Evolutionary conservation across 225 moss, liverwort and hornwort genomes (phyloP).

Genomic region (Ulota crispa): DNA sequence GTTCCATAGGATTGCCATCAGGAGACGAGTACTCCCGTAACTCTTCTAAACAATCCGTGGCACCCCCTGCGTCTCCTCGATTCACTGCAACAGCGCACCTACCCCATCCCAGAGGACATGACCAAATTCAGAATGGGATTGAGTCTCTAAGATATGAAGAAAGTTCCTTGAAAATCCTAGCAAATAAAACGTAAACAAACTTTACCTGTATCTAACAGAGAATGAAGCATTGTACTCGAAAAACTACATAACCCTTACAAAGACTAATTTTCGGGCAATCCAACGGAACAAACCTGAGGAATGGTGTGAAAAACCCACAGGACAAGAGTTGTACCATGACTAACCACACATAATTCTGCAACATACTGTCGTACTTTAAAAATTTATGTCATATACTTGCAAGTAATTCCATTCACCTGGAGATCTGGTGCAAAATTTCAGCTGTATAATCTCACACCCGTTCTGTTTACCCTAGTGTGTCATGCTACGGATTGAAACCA

Average conservation of each 20-base stretch:
- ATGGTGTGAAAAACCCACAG: background rate
- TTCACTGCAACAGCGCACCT: slow-evolving; percentile 41
- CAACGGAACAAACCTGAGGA: background rate
- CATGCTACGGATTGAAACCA: background rate
- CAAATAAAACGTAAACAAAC: background rate
- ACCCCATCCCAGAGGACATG: slow-evolving; percentile 19
- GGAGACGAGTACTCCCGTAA: slow-evolving; percentile 48
- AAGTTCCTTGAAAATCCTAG: background rate
- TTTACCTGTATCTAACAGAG: background rate
- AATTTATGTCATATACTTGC: background rate
- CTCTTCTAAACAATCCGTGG: slow-evolving; percentile 35
- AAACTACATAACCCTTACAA: background rate
- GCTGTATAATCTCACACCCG: background rate
- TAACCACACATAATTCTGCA: background rate
- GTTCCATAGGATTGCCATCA: slow-evolving; percentile 51
- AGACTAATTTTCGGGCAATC: background rate
- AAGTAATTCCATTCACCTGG: background rate
- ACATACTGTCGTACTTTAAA: background rate
- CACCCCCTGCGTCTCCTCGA: slow-evolving; percentile 29
- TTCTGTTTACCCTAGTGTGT: background rate
- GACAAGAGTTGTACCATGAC: slow-evolving; percentile 3
- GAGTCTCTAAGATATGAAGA: background rate
- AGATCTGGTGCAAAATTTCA: background rate
- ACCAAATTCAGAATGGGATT: background rate
- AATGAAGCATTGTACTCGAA: background rate